These are phyloP conservation scores for Triadica sebifera DNA, from an alignment of 345 rosid genomes.

Conservation along the genomic window DNA sequence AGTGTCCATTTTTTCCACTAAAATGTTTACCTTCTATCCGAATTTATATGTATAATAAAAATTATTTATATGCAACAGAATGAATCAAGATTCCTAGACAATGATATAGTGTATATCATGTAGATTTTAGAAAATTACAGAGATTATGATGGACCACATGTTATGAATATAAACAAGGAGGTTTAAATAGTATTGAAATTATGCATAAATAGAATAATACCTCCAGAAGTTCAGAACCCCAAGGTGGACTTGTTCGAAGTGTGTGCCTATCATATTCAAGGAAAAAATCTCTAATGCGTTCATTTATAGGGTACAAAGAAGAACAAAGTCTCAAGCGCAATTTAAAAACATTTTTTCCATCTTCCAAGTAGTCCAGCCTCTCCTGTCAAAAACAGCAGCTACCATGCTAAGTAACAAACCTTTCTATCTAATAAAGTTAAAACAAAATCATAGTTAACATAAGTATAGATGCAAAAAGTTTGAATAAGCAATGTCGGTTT, in stretches of 20 bases:
- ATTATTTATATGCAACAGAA: not conserved
- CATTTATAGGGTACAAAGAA: conserved; percentile 84
- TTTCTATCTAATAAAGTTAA: not conserved
- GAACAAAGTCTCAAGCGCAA: conserved; percentile 91
- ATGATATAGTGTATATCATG: too few species aligned
- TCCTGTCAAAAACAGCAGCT: conserved; percentile 50
- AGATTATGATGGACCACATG: not conserved
- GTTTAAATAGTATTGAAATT: not conserved
- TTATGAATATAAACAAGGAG: not conserved
- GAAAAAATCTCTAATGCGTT: conserved; percentile 94
- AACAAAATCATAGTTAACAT: not conserved
- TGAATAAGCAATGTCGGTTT: not conserved
- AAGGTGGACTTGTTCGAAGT: conserved; percentile 89
- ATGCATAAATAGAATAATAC: conserved; percentile 38
- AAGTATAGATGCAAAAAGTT: not conserved
- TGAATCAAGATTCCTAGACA: not conserved
- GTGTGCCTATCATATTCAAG: conserved; percentile 98
- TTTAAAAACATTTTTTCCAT: conserved; percentile 82
- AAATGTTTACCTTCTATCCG: too few species aligned
- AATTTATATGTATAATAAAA: too few species aligned
- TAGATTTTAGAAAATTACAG: not conserved
- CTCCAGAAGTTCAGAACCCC: conserved; percentile 99
- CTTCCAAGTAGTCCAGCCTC: conserved; percentile 94
- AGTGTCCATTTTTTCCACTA: too few species aligned
- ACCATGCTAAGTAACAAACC: not conserved